Evolutionary conservation across 2,329 filamentous ascomycete genomes (phyloP).

Genomic region (Penicillium digitatum): DNA sequence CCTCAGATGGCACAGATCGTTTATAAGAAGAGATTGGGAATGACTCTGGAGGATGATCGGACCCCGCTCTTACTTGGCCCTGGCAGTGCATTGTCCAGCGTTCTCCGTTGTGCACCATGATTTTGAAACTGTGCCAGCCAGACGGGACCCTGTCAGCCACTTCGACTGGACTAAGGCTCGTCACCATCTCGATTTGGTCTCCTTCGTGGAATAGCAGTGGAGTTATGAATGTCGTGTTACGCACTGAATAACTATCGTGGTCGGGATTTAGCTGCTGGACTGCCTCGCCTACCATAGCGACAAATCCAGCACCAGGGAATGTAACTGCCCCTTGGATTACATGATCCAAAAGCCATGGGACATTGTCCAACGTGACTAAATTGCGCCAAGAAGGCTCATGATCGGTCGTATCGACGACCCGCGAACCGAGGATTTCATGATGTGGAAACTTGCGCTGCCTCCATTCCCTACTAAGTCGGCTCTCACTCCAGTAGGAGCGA

Average conservation of each 20-base stretch:
- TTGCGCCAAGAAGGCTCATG: slow-evolving; percentile 30
- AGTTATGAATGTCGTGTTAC: slow-evolving; percentile 11
- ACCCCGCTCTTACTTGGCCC: slow-evolving; percentile 2
- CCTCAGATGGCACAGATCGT: neutral
- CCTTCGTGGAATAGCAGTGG: slow-evolving; percentile 9
- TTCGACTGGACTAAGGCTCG: neutral
- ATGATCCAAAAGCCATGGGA: slow-evolving; percentile 33
- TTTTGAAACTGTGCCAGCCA: slow-evolving; percentile 1
- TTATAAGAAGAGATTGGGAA: neutral
- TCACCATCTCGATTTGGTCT: neutral
- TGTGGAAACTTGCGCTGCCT: slow-evolving; percentile 23
- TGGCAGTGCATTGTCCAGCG: slow-evolving; percentile 1
- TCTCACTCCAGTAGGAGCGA: slow-evolving; percentile 22
- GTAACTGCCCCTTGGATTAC: slow-evolving; percentile 18
- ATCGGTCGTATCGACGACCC: slow-evolving; percentile 21
- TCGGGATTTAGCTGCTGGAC: slow-evolving; percentile 12
- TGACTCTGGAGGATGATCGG: neutral
- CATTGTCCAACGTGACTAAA: slow-evolving; percentile 21
- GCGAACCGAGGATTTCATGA: slow-evolving; percentile 30
- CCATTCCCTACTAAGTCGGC: slow-evolving; percentile 12
- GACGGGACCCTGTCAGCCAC: slow-evolving; percentile 1
- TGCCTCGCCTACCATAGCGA: slow-evolving; percentile 26
- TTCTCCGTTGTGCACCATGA: slow-evolving; percentile 1
- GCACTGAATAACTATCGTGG: slow-evolving; percentile 7
- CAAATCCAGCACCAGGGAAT: slow-evolving; percentile 26